Percentiles rank a stretch among this genome's conserved stretches.
Conservation (phyloP, 2,329 filamentous ascomycete species). For the Trichocomaceae sp. region DNA sequence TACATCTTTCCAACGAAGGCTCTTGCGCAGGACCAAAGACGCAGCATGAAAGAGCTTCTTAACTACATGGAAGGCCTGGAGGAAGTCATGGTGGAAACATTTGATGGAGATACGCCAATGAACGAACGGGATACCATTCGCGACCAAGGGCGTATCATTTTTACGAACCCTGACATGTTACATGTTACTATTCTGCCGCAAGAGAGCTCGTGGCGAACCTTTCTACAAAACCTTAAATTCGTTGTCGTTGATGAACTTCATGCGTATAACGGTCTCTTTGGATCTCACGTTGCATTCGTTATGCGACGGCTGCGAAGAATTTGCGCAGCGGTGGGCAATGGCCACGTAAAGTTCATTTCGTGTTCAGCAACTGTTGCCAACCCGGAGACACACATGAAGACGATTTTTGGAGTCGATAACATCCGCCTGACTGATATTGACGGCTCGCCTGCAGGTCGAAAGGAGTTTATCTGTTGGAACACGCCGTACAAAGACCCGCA, state of each 20-base stretch:
- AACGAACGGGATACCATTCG: slow-evolving; percentile 68
- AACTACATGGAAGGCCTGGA: slow-evolving; percentile 72
- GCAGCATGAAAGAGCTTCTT: slow-evolving; percentile 80
- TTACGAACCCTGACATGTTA: slow-evolving; percentile 97
- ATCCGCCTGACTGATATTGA: slow-evolving; percentile 82
- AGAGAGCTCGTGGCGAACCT: slow-evolving; percentile 80
- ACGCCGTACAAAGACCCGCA: slow-evolving; percentile 86
- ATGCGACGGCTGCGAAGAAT: slow-evolving; percentile 84
- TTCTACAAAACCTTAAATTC: slow-evolving; percentile 80
- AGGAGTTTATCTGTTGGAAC: slow-evolving; percentile 97
- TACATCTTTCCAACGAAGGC: slow-evolving; percentile 99
- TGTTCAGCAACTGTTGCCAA: slow-evolving; percentile 97
- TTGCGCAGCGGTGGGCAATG: slow-evolving; percentile 84
- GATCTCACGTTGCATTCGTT: slow-evolving; percentile 87
- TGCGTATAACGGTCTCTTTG: slow-evolving; percentile 92
- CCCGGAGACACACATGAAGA: slow-evolving; percentile 82
- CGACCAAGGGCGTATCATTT: slow-evolving; percentile 85
- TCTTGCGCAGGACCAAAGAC: slow-evolving; percentile 84
- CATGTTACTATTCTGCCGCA: slow-evolving; percentile 90
- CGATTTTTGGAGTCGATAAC: slow-evolving; percentile 82
- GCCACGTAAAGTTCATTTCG: slow-evolving; percentile 79
- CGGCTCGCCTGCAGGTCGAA: slow-evolving; percentile 83
- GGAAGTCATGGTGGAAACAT: slow-evolving; percentile 77
- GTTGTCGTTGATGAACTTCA: slow-evolving; percentile 91
- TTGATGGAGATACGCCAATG: slow-evolving; percentile 92